Evolutionary conservation across 352 stramenopile genomes (phyloP), one percentile per base, ranked within the genome.

Genomic region (Pythium sp.): DNA sequence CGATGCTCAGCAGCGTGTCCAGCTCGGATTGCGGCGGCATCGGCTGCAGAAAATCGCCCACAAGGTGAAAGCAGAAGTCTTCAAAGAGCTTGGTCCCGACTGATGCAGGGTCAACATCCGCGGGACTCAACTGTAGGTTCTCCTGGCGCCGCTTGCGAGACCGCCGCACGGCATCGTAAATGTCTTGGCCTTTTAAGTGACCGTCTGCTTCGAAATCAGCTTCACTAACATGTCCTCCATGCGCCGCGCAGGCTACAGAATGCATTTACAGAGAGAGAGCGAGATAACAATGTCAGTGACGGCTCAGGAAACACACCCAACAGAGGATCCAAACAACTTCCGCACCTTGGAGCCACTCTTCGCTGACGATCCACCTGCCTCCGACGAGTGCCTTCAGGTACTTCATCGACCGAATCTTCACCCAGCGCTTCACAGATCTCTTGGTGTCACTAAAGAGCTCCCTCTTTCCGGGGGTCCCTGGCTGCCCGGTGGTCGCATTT

Each of bases 321-420:
- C 18, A 9, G 30, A 0, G 0, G 18, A 0, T 6, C 12, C 4
- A 22, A 15, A 51, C 14, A 8, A 56, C 41, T 20, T 18, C 56
- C 62, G 28, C 51, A 90, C 84, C 84, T 80, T 83, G 70, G 26
- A 96, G 73, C 88, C 88, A 96, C 20, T 89, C 77, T 38, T 93
- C 80, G 56, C 84, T 93, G 36, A 96, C 85, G 70, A 96, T 91
- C 88, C 88, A 96, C 30, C 86, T 82, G 9, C 88, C 88, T 15
- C 74, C 82, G 36, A 87, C 78, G 8, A 96, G 77, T 58, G 83
- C 88, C 62, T 94, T 94, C 26, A 96, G 76, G 36, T 94, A 96
- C 65, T 96, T 96, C 47, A 96, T 75, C 30, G 88, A 94, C 18
- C 88, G 80, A 53, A 91, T 92, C 69, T 91, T 93, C 26, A 93